phyloP scores from a whole-genome alignment of 176 grass and related monocot genomes.

The Bolboschoenus planiculmis region DNA sequence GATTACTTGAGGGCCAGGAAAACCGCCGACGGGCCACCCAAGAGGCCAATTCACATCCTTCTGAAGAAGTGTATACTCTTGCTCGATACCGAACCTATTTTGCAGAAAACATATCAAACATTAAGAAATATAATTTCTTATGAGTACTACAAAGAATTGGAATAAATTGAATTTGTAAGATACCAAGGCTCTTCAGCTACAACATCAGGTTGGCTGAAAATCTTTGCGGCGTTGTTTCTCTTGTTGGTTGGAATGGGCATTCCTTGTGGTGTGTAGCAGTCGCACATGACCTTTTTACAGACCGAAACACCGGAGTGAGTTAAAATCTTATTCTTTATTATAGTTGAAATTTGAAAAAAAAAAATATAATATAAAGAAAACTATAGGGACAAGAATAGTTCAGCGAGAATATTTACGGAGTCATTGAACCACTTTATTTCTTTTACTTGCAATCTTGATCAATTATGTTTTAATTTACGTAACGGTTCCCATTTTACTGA shows the following conservation, averaged over 20 bases:
- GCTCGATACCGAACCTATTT: constrained; percentile 82
- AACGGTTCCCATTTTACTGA: neutral
- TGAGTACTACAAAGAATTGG: neutral
- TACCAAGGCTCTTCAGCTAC: constrained; percentile 72
- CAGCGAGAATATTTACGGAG: neutral
- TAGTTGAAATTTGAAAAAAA: neutral
- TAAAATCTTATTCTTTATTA: neutral
- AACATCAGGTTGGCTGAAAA: constrained; percentile 78
- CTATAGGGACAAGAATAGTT: neutral
- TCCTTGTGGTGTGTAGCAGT: constrained; percentile 63
- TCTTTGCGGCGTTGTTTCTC: constrained; percentile 42
- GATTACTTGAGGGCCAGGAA: constrained; percentile 81
- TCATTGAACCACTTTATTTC: no score
- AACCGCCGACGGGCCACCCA: constrained; percentile 84
- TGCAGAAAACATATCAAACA: neutral
- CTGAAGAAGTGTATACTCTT: constrained; percentile 95
- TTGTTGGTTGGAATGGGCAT: constrained; percentile 69
- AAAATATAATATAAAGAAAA: neutral
- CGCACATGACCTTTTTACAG: constrained; percentile 55
- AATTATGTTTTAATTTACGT: neutral
- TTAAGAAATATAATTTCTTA: neutral
- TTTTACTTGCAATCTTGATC: neutral
- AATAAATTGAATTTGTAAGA: neutral
- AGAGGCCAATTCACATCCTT: constrained; percentile 91
- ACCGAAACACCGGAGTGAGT: neutral